A percentile compares a stretch with the other conserved stretches of the same genome.
Conservation (phyloP, 225 moss, liverwort and hornwort genomes). For the Polytrichum formosum region DNA sequence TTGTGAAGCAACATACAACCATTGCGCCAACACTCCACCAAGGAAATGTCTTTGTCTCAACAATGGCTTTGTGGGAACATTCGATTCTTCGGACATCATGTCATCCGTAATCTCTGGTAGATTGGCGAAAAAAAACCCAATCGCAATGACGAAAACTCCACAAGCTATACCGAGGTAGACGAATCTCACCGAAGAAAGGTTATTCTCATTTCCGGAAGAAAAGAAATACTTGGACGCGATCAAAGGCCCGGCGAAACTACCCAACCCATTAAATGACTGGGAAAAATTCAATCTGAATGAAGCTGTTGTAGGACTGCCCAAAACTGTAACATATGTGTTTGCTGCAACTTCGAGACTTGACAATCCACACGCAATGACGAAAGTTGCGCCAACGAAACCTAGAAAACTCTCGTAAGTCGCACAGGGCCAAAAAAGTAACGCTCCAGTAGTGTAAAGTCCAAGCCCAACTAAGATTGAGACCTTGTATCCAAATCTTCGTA, state of each 20-base stretch:
- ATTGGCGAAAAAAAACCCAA: conserved; percentile 15
- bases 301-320: conserved; percentile 31
- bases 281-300: conserved; percentile 34
- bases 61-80: conserved; percentile 17
- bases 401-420: conserved; percentile 28
- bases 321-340: conserved; percentile 31
- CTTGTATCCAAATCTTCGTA: conserved; percentile 36
- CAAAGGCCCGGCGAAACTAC: conserved; percentile 32
- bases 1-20: conserved; percentile 42
- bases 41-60: conserved; percentile 31
- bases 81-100: conserved; percentile 20
- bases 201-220: conserved; percentile 2
- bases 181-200: conserved; percentile 31
- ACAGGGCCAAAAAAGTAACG: conserved; percentile 27
- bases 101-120: conserved; percentile 37
- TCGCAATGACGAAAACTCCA: conserved; percentile 12
- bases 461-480: conserved; percentile 34
- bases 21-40: conserved; percentile 32
- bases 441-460: conserved; percentile 24
- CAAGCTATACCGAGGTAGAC: conserved; percentile 32
- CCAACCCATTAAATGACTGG: conserved; percentile 45
- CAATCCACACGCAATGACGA: conserved; percentile 36
- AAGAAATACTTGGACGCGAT: conserved; percentile 42
- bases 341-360: conserved; percentile 43
- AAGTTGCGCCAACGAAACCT: conserved; percentile 36